Conservation (phyloP, 2,329 filamentous ascomycete genomes). For the Hymenoscyphus infarciens region DNA sequence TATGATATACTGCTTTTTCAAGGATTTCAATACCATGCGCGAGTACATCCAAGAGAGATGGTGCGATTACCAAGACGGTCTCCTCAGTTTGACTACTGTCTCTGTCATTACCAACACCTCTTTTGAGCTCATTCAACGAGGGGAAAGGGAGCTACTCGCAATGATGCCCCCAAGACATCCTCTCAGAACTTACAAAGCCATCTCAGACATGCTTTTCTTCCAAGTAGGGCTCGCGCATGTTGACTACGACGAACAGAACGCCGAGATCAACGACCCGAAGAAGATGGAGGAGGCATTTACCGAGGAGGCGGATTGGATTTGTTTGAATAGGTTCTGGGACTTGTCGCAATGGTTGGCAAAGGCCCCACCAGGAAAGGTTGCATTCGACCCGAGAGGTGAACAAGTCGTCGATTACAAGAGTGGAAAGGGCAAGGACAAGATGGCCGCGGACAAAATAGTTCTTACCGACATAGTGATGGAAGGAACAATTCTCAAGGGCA, state of each 20-base stretch:
- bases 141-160: conserved; percentile 30
- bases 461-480: conserved; percentile 28
- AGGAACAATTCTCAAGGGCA: conserved; percentile 28
- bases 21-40: conserved; percentile 35
- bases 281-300: conserved; percentile 26
- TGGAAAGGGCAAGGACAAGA: conserved; percentile 19
- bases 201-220: conserved; percentile 32
- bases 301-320: conserved; percentile 34
- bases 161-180: conserved; percentile 18
- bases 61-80: conserved; percentile 33
- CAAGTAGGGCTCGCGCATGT: conserved; percentile 32
- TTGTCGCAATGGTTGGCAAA: conserved; percentile 20
- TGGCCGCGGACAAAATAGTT: conserved; percentile 22
- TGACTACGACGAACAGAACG: conserved; percentile 29
- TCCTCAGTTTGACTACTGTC: conserved; percentile 30
- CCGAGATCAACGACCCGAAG: conserved; percentile 22
- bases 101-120: conserved; percentile 36
- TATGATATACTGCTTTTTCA: conserved; percentile 38
- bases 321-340: conserved; percentile 23
- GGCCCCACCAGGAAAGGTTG: conserved; percentile 30
- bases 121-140: conserved; percentile 34
- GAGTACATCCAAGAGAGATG: conserved; percentile 34
- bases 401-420: conserved; percentile 24
- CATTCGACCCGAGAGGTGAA: conserved; percentile 19
- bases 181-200: conserved; percentile 26